Conservation (phyloP, 2,329 filamentous ascomycete species). For the Fusarium sterilihyphosum region DNA sequence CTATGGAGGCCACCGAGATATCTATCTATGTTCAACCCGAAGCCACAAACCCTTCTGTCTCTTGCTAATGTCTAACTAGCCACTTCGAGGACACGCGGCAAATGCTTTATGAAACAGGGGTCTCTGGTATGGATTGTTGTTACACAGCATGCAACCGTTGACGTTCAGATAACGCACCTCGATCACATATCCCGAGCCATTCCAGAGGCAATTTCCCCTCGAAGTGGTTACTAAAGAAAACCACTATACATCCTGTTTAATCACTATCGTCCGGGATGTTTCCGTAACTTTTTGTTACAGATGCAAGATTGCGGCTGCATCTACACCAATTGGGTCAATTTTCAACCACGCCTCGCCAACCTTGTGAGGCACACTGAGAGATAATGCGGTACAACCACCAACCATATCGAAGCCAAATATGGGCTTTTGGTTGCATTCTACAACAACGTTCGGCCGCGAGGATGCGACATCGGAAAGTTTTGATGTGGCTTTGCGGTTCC, state of each 20-base stretch:
- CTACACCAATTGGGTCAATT: conserved; percentile 24
- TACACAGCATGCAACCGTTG: conserved; percentile 15
- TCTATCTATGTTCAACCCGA: neutral
- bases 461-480: conserved; percentile 35
- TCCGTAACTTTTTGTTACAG: neutral
- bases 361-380: conserved; percentile 5
- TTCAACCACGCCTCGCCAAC: conserved; percentile 20
- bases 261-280: neutral
- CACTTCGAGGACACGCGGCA: neutral
- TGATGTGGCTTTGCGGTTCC: conserved; percentile 8
- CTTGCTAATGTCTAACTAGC: conserved; percentile 2
- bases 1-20: neutral
- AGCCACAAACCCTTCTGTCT: conserved; percentile 9
- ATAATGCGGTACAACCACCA: conserved; percentile 32
- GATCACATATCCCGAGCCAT: neutral
- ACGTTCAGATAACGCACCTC: conserved; percentile 3
- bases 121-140: neutral
- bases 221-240: neutral
- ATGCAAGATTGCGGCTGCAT: conserved; percentile 29
- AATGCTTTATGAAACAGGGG: conserved; percentile 21
- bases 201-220: neutral
- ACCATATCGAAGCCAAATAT: conserved; percentile 3
- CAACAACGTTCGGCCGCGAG: conserved; percentile 7
- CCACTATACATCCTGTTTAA: neutral
- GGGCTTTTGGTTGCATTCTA: conserved; percentile 17